phyloP scores from a whole-genome alignment of 2,329 filamentous ascomycete genomes.

The Neonectria hederae region DNA sequence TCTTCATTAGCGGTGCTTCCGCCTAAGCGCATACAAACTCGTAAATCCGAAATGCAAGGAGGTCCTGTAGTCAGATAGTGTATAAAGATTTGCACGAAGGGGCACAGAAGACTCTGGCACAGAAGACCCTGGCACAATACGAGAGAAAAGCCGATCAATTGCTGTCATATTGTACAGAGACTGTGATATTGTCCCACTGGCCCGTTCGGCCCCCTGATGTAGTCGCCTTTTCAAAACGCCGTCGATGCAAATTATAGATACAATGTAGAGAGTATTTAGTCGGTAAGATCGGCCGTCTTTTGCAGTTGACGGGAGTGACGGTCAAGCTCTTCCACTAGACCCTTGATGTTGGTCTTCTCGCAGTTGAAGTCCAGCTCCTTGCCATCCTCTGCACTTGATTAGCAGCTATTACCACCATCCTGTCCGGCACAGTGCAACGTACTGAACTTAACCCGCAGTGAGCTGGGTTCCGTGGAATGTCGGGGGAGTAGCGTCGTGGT shows the following conservation, averaged over 20 bases:
- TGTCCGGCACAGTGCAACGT: slow-evolving; percentile 44
- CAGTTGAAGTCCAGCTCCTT: slow-evolving; percentile 87
- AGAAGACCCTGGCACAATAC: slow-evolving; percentile 31
- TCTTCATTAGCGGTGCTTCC: slow-evolving; percentile 99
- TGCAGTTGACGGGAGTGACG: slow-evolving; percentile 85
- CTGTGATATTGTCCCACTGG: slow-evolving; percentile 31
- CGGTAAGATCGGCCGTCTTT: slow-evolving; percentile 81
- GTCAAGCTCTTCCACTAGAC: slow-evolving; percentile 88
- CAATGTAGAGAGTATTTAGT: slow-evolving; percentile 47
- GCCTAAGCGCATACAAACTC: slow-evolving; percentile 61
- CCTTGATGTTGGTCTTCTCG: slow-evolving; percentile 83
- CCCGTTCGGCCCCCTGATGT: slow-evolving; percentile 23
- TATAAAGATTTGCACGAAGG: slow-evolving; percentile 26
- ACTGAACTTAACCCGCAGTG: slow-evolving; percentile 88
- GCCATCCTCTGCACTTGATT: slow-evolving; percentile 76
- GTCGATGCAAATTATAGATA: slow-evolving; percentile 44
- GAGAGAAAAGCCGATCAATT: slow-evolving; percentile 37
- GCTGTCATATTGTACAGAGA: slow-evolving; percentile 40
- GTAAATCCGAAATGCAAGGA: slow-evolving; percentile 21
- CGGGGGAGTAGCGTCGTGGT: slow-evolving; percentile 79
- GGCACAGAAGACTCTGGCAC: slow-evolving; percentile 29
- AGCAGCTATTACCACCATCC: slow-evolving; percentile 33
- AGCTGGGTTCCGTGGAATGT: slow-evolving; percentile 72
- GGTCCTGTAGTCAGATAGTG: slow-evolving; percentile 27
- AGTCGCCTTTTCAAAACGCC: slow-evolving; percentile 46